phyloP scores from a whole-genome alignment of 2,329 filamentous ascomycete genomes.

The Talaromyces rugulosus region DNA sequence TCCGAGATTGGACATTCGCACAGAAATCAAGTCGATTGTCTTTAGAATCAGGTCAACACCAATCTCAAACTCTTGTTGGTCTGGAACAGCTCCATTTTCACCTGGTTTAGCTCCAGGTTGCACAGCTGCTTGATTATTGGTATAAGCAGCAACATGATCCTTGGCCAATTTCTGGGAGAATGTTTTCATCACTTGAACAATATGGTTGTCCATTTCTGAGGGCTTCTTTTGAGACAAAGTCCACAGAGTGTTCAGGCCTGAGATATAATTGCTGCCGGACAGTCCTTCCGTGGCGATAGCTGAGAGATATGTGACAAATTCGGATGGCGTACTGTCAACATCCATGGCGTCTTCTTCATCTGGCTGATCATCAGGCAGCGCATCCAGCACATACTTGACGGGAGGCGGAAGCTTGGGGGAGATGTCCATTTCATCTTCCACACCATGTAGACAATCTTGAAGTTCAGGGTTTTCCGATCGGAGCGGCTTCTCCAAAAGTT shows the following conservation, averaged over 20 bases:
- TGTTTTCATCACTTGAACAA: conserved; percentile 83
- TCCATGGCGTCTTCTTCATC: conserved; percentile 83
- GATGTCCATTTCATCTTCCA: conserved; percentile 66
- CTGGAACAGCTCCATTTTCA: conserved; percentile 44
- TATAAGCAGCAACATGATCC: conserved; percentile 79
- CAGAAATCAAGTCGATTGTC: conserved; percentile 85
- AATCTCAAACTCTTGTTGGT: conserved; percentile 76
- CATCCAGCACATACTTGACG: conserved; percentile 77
- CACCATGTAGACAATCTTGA: conserved; percentile 82
- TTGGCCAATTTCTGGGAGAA: conserved; percentile 87
- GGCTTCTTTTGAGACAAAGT: conserved; percentile 81
- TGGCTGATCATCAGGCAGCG: conserved; percentile 73
- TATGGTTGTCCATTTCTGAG: conserved; percentile 83
- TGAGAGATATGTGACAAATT: conserved; percentile 81
- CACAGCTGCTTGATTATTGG: conserved; percentile 42
- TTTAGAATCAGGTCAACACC: conserved; percentile 90
- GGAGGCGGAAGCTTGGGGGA: conserved; percentile 69
- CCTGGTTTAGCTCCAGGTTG: conserved; percentile 35
- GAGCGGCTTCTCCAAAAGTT: conserved; percentile 82
- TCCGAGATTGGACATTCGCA: conserved; percentile 86
- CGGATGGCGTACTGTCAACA: conserved; percentile 69
- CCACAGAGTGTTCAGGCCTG: conserved; percentile 91
- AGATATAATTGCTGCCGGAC: conserved; percentile 73
- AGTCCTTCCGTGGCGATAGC: conserved; percentile 84
- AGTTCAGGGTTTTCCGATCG: conserved; percentile 87